Evolutionary conservation across 305 asterid genomes (phyloP), one percentile per base, ranked within the genome.

Genomic region (Stenogyne calaminthoides): DNA sequence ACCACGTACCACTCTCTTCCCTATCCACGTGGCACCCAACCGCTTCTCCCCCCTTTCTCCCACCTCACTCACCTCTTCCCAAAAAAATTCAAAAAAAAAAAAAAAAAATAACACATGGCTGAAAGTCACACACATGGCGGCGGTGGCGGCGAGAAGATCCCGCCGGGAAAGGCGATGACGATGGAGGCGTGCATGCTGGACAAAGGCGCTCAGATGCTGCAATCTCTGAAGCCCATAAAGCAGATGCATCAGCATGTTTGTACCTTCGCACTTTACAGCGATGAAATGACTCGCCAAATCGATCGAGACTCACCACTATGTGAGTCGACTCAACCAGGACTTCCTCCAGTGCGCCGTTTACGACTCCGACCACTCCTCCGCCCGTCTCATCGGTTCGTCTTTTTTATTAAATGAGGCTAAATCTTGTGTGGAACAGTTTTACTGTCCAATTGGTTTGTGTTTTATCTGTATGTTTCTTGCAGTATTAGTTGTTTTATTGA

Each of bases 321-420:
- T 76, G 3, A 73, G 83, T 0, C 83, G 96, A 0, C 56, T 84
- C 72, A 91, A 85, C 76, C 88, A 87, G 72, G 95, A 94, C 69
- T 85, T 94, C 63, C 89, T 88, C 55, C 98, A 91, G 82, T 91
- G 95, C 81, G 91, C 97, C 32, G 98, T 91, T 71, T 93, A 89
- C 64, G 97, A 93, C 70, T 76, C 94, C 46, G 96, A 89, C 9
- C 56, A 82, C 40, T 72, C 92, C 78, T 14, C 46, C n/a, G 93
- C 34, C 67, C 89, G 85, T 16, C 97, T 93, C 52, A 89, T 89
- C 16, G 97, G 98, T 91, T 47, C 39, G 0, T 75, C 2, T n/a
- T 4, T 15, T 16, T 52, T 18, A 6, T 49, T 29, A 29, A 29
- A 29, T 29, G 5, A 29, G 34, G 34, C 34, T 1, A 4, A 29